A percentile compares a stretch with the other conserved stretches of the same genome.
phyloP scores from a whole-genome alignment of 2,329 filamentous ascomycete species.

The Periglandula ipomoeae region DNA sequence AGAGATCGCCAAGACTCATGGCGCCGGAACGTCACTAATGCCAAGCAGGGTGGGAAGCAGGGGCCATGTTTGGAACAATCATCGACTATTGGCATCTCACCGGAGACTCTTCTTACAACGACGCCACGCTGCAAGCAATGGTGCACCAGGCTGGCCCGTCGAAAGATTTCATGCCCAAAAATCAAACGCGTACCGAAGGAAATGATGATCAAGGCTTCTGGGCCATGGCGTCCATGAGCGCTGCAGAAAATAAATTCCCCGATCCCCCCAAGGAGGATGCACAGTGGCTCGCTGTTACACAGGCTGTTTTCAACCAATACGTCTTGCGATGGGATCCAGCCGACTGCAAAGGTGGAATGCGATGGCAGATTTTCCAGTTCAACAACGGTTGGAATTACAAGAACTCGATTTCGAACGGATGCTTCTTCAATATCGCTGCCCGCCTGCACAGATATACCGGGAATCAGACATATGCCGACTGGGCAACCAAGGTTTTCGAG shows the following conservation, averaged over 20 bases:
- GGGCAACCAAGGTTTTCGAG: constrained; percentile 62
- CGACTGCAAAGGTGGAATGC: constrained; percentile 62
- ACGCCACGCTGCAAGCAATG: constrained; percentile 47
- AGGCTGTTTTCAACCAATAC: constrained; percentile 75
- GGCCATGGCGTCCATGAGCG: constrained; percentile 73
- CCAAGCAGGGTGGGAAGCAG: constrained; percentile 56
- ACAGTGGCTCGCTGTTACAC: constrained; percentile 67
- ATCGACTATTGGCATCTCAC: constrained; percentile 67
- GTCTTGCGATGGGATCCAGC: constrained; percentile 58
- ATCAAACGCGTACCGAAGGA: constrained; percentile 51
- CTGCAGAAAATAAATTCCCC: constrained; percentile 67
- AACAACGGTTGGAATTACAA: constrained; percentile 65
- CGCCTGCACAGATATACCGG: constrained; percentile 70
- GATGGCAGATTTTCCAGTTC: constrained; percentile 78
- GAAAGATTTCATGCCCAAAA: constrained; percentile 56
- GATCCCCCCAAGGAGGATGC: constrained; percentile 53
- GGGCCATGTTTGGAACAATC: constrained; percentile 61
- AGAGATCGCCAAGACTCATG: neutral
- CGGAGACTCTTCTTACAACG: constrained; percentile 56
- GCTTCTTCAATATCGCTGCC: constrained; percentile 60
- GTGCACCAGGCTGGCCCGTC: constrained; percentile 52
- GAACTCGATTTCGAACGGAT: constrained; percentile 60
- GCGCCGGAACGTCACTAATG: neutral
- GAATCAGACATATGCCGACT: constrained; percentile 68
- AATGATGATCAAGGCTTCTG: constrained; percentile 80